Percentiles rank a stretch among this genome's conserved stretches.
These are phyloP conservation scores for Taphrina deformans DNA, from an alignment of 1,139 yeast species.

Conservation along the genomic window DNA sequence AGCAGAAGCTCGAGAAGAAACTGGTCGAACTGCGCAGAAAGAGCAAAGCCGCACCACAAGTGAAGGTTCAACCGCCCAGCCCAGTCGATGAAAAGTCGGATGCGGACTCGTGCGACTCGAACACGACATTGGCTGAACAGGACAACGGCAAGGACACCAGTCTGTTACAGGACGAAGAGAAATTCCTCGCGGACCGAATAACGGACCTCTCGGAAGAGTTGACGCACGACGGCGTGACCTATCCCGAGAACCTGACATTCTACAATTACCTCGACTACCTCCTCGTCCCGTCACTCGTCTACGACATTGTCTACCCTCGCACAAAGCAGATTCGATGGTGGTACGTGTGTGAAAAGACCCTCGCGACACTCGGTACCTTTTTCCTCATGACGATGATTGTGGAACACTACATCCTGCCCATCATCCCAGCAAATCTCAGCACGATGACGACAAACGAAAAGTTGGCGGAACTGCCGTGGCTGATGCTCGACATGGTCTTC, in stretches of 20 bases:
- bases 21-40: slow-evolving; percentile 20
- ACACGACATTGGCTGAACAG: slow-evolving; percentile 2
- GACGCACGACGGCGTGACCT: slow-evolving; percentile 47
- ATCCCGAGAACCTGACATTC: slow-evolving; percentile 72
- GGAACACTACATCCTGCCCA: slow-evolving; percentile 74
- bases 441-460: slow-evolving; percentile 50
- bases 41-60: not conserved
- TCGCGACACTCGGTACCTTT: slow-evolving; percentile 84
- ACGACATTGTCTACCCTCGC: slow-evolving; percentile 73
- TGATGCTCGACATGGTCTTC: slow-evolving; percentile 74
- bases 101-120: not conserved
- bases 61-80: slow-evolving; percentile 15
- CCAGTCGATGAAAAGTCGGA: not conserved
- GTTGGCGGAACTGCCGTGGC: slow-evolving; percentile 56
- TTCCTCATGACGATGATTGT: slow-evolving; percentile 79
- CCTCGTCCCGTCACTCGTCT: slow-evolving; percentile 36
- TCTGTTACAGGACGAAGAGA: slow-evolving; percentile 28
- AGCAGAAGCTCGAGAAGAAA: slow-evolving; percentile 34
- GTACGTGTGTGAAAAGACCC: slow-evolving; percentile 67
- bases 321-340: slow-evolving; percentile 66
- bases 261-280: slow-evolving; percentile 35
- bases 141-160: not conserved
- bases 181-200: slow-evolving; percentile 49
- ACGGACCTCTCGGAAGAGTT: slow-evolving; percentile 67
- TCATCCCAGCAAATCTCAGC: slow-evolving; percentile 57